phyloP scores from a whole-genome alignment of 306 rosid genomes.

The Begonia loranthoides region DNA sequence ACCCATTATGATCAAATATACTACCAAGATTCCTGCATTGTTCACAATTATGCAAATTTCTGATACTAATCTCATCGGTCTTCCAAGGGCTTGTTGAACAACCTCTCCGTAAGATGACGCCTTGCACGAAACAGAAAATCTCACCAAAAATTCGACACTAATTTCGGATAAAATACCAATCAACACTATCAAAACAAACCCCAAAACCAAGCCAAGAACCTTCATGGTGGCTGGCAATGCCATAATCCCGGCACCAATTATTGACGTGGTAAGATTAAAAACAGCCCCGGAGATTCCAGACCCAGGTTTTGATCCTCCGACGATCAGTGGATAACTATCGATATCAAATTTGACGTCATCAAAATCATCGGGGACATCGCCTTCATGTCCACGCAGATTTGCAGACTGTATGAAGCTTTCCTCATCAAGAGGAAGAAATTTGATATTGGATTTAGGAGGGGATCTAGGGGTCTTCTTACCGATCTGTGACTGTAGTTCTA shows the following conservation, averaged over 20 bases:
- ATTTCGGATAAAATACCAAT: conserved; percentile 77
- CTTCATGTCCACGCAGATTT: conserved; percentile 8
- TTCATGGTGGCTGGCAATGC: conserved; percentile 96
- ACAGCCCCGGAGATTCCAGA: conserved; percentile 80
- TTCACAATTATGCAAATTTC: conserved; percentile 71
- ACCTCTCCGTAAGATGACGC: conserved; percentile 78
- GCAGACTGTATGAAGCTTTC: conserved; percentile 30
- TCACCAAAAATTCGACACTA: conserved; percentile 64
- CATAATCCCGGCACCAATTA: conserved; percentile 96
- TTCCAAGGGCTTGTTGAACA: conserved; percentile 74
- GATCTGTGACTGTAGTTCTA: conserved; percentile 55
- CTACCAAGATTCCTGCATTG: conserved; percentile 76
- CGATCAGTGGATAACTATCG: conserved; percentile 48
- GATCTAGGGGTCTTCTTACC: conserved; percentile 16
- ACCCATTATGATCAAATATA: conserved; percentile 91
- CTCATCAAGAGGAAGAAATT: conserved; percentile 23
- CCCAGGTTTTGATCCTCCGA: conserved; percentile 28
- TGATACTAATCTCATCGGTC: conserved; percentile 50
- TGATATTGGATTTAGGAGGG: conserved; percentile 2
- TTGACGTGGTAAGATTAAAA: conserved; percentile 70
- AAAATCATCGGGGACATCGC: conserved; percentile 19
- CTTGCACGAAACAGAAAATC: conserved; percentile 51
- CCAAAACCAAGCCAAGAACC: conserved; percentile 69
- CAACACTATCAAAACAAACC: conserved; percentile 50
- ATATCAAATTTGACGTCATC: conserved; percentile 44